These are phyloP conservation scores for Micromonas commoda DNA, from an alignment of 139 green algal genomes.

Conservation along the genomic window DNA sequence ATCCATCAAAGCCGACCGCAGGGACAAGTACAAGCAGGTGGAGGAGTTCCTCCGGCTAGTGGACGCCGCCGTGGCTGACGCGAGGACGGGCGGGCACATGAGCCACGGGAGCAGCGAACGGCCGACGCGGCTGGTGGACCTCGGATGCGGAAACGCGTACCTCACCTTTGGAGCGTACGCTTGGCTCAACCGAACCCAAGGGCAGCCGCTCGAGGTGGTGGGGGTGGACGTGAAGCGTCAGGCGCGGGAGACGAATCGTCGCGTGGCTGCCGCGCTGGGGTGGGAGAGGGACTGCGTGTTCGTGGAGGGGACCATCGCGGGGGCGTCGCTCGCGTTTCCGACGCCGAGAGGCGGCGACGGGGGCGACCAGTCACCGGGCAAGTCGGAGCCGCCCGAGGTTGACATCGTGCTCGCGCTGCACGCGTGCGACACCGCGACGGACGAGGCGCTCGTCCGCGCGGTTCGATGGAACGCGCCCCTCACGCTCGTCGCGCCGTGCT, in stretches of 20 bases:
- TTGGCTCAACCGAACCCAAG: slow-evolving; percentile 36
- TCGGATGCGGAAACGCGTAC: slow-evolving; percentile 54
- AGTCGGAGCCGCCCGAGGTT: no score
- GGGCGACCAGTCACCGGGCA: no score
- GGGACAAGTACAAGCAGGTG: slow-evolving; percentile 46
- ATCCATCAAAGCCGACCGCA: slow-evolving; percentile 39
- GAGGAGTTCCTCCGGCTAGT: slow-evolving; percentile 57
- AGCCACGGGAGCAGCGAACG: slow-evolving; percentile 4
- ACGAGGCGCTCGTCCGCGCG: slow-evolving; percentile 51
- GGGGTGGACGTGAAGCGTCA: slow-evolving; percentile 55
- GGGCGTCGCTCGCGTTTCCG: background rate
- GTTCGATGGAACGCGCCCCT: slow-evolving; percentile 39
- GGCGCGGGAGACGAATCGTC: slow-evolving; percentile 20
- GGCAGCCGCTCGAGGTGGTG: slow-evolving; percentile 32
- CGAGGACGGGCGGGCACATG: slow-evolving; percentile 29
- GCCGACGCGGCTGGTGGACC: slow-evolving; percentile 46
- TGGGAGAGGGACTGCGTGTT: background rate
- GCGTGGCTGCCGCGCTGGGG: slow-evolving; percentile 13
- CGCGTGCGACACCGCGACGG: slow-evolving; percentile 62
- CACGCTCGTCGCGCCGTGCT: slow-evolving; percentile 56
- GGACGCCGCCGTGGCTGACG: slow-evolving; percentile 22
- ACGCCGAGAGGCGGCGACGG: no score
- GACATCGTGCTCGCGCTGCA: slow-evolving; percentile 59
- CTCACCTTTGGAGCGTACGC: slow-evolving; percentile 54
- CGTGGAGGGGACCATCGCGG: slow-evolving; percentile 10